phyloP scores from a whole-genome alignment of 352 stramenopile species.

The Pythium coloratum region DNA sequence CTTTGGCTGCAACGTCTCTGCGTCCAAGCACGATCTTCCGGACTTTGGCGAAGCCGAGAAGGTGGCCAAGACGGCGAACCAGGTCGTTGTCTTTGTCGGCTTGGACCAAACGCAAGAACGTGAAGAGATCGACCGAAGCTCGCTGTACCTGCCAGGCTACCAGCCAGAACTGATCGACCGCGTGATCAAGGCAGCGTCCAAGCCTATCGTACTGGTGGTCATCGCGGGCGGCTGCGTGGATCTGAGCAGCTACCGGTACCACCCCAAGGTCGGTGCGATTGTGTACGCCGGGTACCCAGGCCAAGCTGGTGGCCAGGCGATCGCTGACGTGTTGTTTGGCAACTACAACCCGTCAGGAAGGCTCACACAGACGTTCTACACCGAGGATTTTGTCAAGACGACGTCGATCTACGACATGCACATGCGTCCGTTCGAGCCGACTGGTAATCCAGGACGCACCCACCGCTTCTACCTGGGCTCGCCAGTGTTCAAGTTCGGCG shows the following conservation, averaged over 20 bases:
- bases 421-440: constrained; percentile 70
- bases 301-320: constrained; percentile 62
- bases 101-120: constrained; percentile 62
- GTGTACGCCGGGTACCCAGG: constrained; percentile 71
- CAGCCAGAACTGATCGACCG: constrained; percentile 63
- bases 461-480: constrained; percentile 82
- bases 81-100: constrained; percentile 66
- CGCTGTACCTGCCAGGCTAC: constrained; percentile 58
- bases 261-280: constrained; percentile 66
- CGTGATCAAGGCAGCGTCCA: constrained; percentile 42
- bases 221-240: constrained; percentile 79
- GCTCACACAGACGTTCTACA: constrained; percentile 77
- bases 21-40: constrained; percentile 32
- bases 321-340: constrained; percentile 80
- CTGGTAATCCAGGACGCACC: constrained; percentile 68
- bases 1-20: constrained; percentile 57
- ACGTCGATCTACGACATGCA: constrained; percentile 82
- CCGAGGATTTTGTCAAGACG: constrained; percentile 40
- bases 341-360: constrained; percentile 61
- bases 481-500: constrained; percentile 74
- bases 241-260: constrained; percentile 53
- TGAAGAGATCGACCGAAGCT: constrained; percentile 67
- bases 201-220: constrained; percentile 78
- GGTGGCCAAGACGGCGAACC: constrained; percentile 34
- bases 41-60: constrained; percentile 54